Evolutionary conservation across 2,329 filamentous ascomycete genomes (phyloP).

Genomic region (Fusarium concolor): DNA sequence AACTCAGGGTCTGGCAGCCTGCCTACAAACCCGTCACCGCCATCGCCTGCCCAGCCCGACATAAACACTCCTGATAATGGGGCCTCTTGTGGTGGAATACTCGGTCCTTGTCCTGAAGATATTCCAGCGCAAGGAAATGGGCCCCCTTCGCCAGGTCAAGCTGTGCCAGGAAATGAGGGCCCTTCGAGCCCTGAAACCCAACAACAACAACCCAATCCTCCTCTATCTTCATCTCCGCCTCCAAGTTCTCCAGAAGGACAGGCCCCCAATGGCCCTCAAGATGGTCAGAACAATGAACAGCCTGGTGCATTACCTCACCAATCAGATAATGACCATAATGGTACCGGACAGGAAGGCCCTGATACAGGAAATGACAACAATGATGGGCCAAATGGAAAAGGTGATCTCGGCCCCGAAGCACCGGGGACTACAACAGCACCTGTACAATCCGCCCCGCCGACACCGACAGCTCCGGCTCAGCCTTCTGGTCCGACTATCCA

Average conservation of each 20-base stretch:
- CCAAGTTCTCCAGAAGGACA: background rate
- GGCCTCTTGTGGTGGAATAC: background rate
- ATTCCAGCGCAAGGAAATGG: background rate
- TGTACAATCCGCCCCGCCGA: background rate
- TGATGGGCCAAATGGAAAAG: background rate
- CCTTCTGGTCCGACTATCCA: background rate
- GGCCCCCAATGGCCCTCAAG: background rate
- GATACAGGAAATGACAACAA: background rate
- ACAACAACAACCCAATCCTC: background rate
- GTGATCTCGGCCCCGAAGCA: background rate
- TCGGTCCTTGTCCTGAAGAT: background rate
- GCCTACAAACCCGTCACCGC: background rate
- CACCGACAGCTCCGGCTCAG: background rate
- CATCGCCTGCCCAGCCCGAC: background rate
- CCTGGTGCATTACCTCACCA: background rate
- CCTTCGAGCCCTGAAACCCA: background rate
- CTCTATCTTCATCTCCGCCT: background rate
- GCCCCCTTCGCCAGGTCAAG: background rate
- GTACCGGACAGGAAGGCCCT: background rate
- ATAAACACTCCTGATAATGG: background rate
- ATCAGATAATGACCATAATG: background rate
- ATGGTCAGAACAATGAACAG: background rate
- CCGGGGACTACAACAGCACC: slow-evolving; percentile 2
- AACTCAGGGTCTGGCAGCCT: background rate
- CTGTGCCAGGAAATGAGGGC: background rate